Evolutionary conservation across 352 stramenopile genomes (phyloP).

Genomic region (Plasmopara viticola): DNA sequence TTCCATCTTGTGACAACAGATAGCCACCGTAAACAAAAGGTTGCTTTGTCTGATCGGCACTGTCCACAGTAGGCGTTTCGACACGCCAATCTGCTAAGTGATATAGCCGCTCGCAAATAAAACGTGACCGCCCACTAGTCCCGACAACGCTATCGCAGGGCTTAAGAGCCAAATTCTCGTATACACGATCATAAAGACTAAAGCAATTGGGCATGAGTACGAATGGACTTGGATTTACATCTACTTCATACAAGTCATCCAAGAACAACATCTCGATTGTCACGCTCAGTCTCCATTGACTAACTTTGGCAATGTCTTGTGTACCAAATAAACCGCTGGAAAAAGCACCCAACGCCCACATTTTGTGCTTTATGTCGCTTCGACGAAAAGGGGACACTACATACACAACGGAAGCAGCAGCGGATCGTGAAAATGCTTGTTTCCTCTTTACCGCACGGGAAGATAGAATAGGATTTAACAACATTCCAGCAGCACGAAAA

Average conservation of each 20-base stretch:
- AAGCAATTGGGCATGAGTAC: slow-evolving; percentile 54
- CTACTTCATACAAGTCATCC: slow-evolving; percentile 63
- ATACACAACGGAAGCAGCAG: slow-evolving; percentile 63
- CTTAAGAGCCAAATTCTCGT: slow-evolving; percentile 50
- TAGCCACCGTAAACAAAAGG: slow-evolving; percentile 51
- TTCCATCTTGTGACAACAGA: slow-evolving; percentile 40
- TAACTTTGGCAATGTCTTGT: slow-evolving; percentile 16
- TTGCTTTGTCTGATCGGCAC: slow-evolving; percentile 9
- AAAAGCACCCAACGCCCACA: slow-evolving; percentile 64
- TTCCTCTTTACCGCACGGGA: slow-evolving; percentile 46
- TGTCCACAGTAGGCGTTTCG: slow-evolving; percentile 2
- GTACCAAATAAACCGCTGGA: slow-evolving; percentile 48
- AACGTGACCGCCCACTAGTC: slow-evolving; percentile 22
- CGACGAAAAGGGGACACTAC: slow-evolving; percentile 60
- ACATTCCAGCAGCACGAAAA: slow-evolving; percentile 51
- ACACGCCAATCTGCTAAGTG: slow-evolving; percentile 40
- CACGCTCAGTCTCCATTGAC: slow-evolving; percentile 43
- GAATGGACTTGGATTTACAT: slow-evolving; percentile 54
- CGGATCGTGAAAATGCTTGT: slow-evolving; percentile 55
- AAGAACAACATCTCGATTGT: slow-evolving; percentile 66
- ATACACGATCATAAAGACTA: slow-evolving; percentile 62
- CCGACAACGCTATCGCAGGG: slow-evolving; percentile 17
- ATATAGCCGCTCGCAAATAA: slow-evolving; percentile 59
- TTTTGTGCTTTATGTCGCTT: slow-evolving; percentile 63
- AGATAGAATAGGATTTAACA: slow-evolving; percentile 45